Percentiles rank a stretch among this genome's conserved stretches.
Evolutionary conservation across 371 early-diverging fungal genomes (phyloP).

Genomic region (Rhizopus arrhizus): DNA sequence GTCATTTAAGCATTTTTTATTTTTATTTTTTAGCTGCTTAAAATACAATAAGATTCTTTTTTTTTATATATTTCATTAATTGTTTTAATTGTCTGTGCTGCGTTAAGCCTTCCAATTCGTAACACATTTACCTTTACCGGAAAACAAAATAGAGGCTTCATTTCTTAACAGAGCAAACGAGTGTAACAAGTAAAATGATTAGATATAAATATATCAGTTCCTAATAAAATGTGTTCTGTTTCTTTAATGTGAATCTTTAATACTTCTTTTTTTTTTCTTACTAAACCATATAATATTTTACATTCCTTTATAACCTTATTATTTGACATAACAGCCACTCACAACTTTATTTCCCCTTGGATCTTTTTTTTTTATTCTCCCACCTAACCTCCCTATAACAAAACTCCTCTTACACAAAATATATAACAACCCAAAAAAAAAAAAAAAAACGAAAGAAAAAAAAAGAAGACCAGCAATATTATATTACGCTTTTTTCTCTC

Average conservation of each 20-base stretch:
- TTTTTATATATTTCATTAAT: not conserved
- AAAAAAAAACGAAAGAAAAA: not conserved
- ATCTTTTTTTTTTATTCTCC: not conserved
- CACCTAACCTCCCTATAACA: slow-evolving; percentile 6
- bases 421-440: not conserved
- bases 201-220: not conserved
- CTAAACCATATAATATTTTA: not conserved
- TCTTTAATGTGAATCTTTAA: not conserved
- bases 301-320: not conserved
- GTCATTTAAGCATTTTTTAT: no score
- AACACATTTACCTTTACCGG: not conserved
- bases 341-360: not conserved
- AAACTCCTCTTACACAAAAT: not conserved
- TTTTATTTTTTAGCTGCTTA: no score
- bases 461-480: not conserved
- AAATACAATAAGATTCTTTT: no score
- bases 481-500: slow-evolving; percentile 1
- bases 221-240: not conserved
- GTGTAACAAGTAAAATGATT: slow-evolving; percentile 2
- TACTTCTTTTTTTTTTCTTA: not conserved
- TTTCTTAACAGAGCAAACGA: slow-evolving; percentile 3
- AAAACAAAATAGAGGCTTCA: not conserved
- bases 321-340: not conserved
- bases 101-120: not conserved
- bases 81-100: slow-evolving; percentile 4